Base-by-base conservation (phyloP, 495 filamentous ascomycete genomes). In the Wilcoxina mikolae region DNA sequence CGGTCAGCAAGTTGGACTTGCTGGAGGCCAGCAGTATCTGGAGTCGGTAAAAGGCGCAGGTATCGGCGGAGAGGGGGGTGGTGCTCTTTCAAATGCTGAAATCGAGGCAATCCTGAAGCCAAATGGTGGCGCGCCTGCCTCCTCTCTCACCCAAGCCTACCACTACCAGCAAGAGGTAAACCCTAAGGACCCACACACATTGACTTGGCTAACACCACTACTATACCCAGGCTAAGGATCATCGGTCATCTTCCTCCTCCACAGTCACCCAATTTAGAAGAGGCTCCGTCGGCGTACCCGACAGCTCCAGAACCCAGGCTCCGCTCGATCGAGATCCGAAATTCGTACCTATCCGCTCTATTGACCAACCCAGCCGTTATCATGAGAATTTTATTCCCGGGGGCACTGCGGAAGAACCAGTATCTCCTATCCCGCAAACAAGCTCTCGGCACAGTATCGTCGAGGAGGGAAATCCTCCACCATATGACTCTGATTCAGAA, bases 361-460 rank as follows among this genome's bases (percentile, higher is more conserved):
- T 52, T 23, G 33, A 52, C 49, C 12, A 38, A 23, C 49, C 49
- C 15, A 38, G 28, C 31, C 49, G 49, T 20, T 52, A 17, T 23
- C 49, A 38, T n/a, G 49, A 52, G 49, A 52, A 52, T 23, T 52
- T 52, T 46, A 12, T 12, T n/a, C 43, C 15, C 43, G n/a, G 23
- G 12, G 35, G 35, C 15, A 18, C 35, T 15, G 35, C 35, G 20
- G 4, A 39, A 18, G 35, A 5, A n/a, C n/a, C n/a, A n/a, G n/a
- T n/a, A n/a, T n/a, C n/a, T n/a, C n/a, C n/a, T n/a, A n/a, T n/a
- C n/a, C n/a, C n/a, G n/a, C n/a, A n/a, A n/a, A n/a, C n/a, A n/a
- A n/a, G n/a, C n/a, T 39, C 15, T 12, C 35, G 3, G 35, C 35
- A 18, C 35, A 39, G 20, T 18, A 39, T 12, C 35, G 20, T 12